Percentiles rank a stretch among this genome's conserved stretches.
Conservation (phyloP, 106 monocot genomes). For the Agapanthus africanus region DNA sequence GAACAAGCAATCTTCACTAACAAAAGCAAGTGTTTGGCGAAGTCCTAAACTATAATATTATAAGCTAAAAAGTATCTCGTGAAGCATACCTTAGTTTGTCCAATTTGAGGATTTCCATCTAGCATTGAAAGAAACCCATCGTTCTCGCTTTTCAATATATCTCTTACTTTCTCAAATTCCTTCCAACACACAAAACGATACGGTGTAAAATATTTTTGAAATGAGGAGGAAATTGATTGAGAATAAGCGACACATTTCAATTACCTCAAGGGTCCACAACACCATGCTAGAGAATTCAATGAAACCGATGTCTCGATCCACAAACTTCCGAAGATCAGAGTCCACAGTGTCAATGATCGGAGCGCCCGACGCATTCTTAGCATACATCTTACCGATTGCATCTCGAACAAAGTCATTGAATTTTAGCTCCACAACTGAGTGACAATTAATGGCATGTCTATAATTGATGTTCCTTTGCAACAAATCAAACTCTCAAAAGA, state of each 20-base stretch:
- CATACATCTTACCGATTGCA: slow-evolving; percentile 28
- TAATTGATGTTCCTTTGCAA: no score
- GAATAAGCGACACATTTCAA: not conserved
- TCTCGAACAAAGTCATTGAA: slow-evolving; percentile 22
- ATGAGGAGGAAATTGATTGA: not conserved
- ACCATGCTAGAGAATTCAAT: slow-evolving; percentile 38
- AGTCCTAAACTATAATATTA: not conserved
- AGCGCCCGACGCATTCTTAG: slow-evolving; percentile 25
- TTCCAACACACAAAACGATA: not conserved
- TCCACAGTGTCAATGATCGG: slow-evolving; percentile 21
- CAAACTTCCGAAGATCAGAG: slow-evolving; percentile 11
- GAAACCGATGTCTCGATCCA: slow-evolving; percentile 46
- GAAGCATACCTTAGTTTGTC: slow-evolving; percentile 30
- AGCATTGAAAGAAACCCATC: slow-evolving; percentile 18
- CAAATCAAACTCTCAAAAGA: no score
- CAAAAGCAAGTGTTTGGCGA: no score
- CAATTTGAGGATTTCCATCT: slow-evolving; percentile 20
- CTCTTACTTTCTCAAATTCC: slow-evolving; percentile 27
- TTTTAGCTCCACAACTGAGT: slow-evolving; percentile 31
- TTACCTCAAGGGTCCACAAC: slow-evolving; percentile 46
- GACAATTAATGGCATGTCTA: not conserved
- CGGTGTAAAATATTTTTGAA: not conserved
- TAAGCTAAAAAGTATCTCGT: not conserved
- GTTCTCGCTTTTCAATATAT: slow-evolving; percentile 7
- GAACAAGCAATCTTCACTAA: not conserved